A percentile compares a stretch with the other conserved stretches of the same genome.
phyloP scores from a whole-genome alignment of 192 early-diverging fungal species.

The Coemansia sp. region DNA sequence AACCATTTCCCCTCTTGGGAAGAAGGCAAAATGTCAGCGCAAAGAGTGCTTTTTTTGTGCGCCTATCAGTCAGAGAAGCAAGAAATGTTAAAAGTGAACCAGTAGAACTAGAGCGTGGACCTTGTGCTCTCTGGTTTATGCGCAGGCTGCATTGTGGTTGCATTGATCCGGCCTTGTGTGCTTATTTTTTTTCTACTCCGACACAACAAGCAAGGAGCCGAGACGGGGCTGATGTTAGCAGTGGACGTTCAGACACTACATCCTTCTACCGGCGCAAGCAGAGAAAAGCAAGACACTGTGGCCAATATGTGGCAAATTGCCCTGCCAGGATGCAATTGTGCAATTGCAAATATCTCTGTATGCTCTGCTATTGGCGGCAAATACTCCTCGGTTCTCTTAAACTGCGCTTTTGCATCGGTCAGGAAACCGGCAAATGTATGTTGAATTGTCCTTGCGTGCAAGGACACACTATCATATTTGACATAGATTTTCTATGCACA shows the following conservation, averaged over 20 bases:
- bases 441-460: background rate
- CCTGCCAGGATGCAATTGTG: background rate
- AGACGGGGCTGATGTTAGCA: background rate
- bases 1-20: slow-evolving; percentile 22
- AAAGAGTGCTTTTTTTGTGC: background rate
- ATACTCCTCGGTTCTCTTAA: background rate
- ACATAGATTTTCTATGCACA: background rate
- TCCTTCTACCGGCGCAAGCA: background rate
- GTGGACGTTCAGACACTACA: background rate
- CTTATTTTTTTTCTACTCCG: background rate
- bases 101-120: too few species aligned
- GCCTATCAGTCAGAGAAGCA: background rate
- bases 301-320: background rate
- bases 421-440: background rate
- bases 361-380: background rate
- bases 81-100: too few species aligned
- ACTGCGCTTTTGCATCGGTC: background rate
- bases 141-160: too few species aligned
- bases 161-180: too few species aligned
- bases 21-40: background rate
- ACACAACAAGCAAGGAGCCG: background rate
- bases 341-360: background rate
- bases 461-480: background rate
- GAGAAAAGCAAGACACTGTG: background rate
- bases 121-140: too few species aligned